phyloP scores from a whole-genome alignment of 202 grass and related monocot genomes.

The Schoenoplectus triqueter region DNA sequence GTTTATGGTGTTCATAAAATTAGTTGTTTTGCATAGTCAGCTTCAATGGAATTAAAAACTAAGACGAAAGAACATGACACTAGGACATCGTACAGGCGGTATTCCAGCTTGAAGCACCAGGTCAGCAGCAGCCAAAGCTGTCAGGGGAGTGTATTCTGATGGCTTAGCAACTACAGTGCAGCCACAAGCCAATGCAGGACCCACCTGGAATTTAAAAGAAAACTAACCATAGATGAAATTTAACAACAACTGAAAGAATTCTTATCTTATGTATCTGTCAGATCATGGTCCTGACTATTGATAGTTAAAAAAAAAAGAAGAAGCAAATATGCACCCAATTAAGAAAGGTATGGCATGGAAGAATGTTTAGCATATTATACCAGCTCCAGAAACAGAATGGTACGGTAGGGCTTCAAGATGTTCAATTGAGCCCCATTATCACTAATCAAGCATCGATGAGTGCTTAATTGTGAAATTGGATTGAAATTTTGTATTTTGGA shows the following conservation, averaged over 20 bases:
- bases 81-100: conserved; percentile 65
- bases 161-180: conserved; percentile 95
- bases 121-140: conserved; percentile 95
- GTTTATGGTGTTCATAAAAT: conserved; percentile 19
- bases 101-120: conserved; percentile 98
- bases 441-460: too few relatives aligned
- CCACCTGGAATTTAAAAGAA: conserved; percentile 59
- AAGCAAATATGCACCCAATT: conserved; percentile 24
- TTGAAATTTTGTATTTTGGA: not conserved
- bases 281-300: not conserved
- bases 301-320: not conserved
- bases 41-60: conserved; percentile 1
- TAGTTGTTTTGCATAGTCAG: not conserved
- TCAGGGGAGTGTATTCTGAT: conserved; percentile 96
- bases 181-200: conserved; percentile 97
- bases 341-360: not conserved
- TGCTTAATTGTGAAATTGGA: too few relatives aligned
- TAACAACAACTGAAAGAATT: not conserved
- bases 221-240: conserved; percentile 10
- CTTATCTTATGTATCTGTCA: conserved; percentile 3
- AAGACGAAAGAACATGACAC: conserved; percentile 18
- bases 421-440: too few relatives aligned
- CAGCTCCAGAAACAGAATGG: not conserved
- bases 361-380: not conserved
- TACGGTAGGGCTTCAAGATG: too few relatives aligned